Evolutionary conservation across 1,284 basidiomycete genomes (phyloP).

Genomic region (Trichosporon ovoides): DNA sequence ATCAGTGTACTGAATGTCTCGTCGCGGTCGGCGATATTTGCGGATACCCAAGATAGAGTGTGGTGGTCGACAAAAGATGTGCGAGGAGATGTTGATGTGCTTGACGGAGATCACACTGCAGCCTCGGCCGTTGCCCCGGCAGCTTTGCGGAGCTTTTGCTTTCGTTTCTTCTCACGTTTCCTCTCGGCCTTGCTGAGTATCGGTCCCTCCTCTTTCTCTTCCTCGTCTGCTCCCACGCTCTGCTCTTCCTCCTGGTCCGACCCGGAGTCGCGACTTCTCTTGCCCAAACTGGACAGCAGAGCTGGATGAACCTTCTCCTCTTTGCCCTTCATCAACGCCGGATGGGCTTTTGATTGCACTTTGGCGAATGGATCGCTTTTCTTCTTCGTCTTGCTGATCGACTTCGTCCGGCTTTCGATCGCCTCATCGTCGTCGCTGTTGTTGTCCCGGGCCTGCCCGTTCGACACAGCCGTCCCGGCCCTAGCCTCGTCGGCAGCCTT

Average conservation of each 20-base stretch:
- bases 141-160: conserved; percentile 22
- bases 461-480: conserved; percentile 6
- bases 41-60: background rate
- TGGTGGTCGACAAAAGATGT: background rate
- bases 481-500: conserved; percentile 13
- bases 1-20: background rate
- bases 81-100: background rate
- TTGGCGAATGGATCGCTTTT: background rate
- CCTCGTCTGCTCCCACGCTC: conserved; percentile 2
- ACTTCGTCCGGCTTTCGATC: background rate
- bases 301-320: conserved; percentile 16
- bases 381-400: conserved; percentile 22
- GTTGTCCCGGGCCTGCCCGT: conserved; percentile 12
- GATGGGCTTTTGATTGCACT: conserved; percentile 5
- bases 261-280: background rate
- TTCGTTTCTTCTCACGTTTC: conserved; percentile 20
- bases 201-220: background rate
- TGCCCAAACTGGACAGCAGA: background rate
- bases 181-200: conserved; percentile 21
- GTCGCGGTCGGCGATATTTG: too few species aligned
- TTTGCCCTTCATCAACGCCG: conserved; percentile 28
- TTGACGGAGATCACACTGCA: background rate
- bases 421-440: conserved; percentile 12
- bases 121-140: conserved; percentile 10
- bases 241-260: background rate